Percentiles rank a stretch among this genome's conserved stretches.
phyloP scores from a whole-genome alignment of 148 eudicot genomes.

The Rheum nobile region DNA sequence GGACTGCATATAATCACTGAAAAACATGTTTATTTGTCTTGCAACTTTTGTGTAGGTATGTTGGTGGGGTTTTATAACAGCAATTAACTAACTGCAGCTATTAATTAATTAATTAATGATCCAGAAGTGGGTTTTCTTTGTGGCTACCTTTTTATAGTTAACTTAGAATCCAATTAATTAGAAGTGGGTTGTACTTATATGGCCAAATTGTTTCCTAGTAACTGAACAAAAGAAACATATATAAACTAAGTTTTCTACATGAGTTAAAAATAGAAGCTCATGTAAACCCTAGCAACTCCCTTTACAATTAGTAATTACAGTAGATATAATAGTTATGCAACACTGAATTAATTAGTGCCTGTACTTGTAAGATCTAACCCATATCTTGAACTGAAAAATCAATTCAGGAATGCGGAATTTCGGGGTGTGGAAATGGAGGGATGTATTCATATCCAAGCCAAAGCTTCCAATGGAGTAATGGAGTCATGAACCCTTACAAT shows the following conservation, averaged over 20 bases:
- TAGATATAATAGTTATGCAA: no score
- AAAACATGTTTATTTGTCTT: neutral
- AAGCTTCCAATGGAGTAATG: constrained; percentile 32
- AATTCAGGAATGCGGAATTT: constrained; percentile 62
- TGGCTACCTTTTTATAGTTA: neutral
- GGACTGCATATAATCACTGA: neutral
- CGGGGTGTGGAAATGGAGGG: constrained; percentile 37
- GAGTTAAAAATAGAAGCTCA: neutral
- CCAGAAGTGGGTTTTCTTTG: no score
- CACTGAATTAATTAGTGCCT: no score
- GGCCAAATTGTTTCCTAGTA: neutral
- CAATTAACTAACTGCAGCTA: neutral
- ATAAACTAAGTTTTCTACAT: no score
- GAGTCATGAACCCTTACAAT: constrained; percentile 15
- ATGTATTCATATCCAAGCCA: constrained; percentile 17
- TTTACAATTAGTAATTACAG: no score
- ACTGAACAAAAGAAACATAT: neutral
- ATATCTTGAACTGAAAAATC: no score
- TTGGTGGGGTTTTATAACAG: neutral
- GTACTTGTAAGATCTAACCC: no score
- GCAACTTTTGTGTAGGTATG: neutral
- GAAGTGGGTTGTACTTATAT: neutral
- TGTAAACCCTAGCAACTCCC: neutral
- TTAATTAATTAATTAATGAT: neutral
- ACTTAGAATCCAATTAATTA: neutral